A percentile compares a stretch with the other conserved stretches of the same genome.
These are phyloP conservation scores for Ophiobolus disseminans DNA, from an alignment of 2,329 filamentous ascomycete species.

Conservation along the genomic window DNA sequence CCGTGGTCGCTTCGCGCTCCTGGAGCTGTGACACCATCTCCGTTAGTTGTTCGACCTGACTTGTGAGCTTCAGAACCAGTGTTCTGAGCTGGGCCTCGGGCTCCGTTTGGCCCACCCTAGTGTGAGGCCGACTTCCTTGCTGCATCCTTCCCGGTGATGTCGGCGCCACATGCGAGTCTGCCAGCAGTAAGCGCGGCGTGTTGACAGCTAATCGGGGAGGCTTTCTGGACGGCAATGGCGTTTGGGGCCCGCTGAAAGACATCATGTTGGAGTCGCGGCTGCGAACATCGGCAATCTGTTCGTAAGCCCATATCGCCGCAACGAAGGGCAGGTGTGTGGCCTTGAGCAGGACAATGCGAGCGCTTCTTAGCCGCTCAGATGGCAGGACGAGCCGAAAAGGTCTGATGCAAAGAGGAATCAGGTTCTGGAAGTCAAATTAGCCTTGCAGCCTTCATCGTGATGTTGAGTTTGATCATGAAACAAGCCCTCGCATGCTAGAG, in stretches of 20 bases:
- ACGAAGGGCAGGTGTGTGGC: conserved; percentile 72
- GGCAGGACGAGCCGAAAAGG: conserved; percentile 74
- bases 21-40: conserved; percentile 49
- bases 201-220: conserved; percentile 40
- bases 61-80: conserved; percentile 48
- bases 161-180: conserved; percentile 31
- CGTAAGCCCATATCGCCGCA: conserved; percentile 71
- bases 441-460: conserved; percentile 23
- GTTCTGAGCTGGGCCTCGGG: conserved; percentile 43
- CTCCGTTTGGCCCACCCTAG: conserved; percentile 30
- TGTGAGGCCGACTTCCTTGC: conserved; percentile 29
- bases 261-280: conserved; percentile 23
- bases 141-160: conserved; percentile 25
- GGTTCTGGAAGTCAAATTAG: conserved; percentile 62
- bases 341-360: conserved; percentile 65
- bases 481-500: conserved; percentile 7
- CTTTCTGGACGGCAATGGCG: conserved; percentile 31
- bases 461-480: conserved; percentile 1
- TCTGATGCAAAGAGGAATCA: conserved; percentile 75
- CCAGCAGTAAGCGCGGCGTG: conserved; percentile 39
- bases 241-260: conserved; percentile 46
- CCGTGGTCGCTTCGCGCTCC: conserved; percentile 39
- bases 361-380: conserved; percentile 67
- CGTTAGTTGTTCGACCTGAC: conserved; percentile 51
- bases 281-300: conserved; percentile 51